A percentile compares a stretch with the other conserved stretches of the same genome.
Evolutionary conservation across 345 rosid species (phyloP).

Genomic region (Acer yangbiense): DNA sequence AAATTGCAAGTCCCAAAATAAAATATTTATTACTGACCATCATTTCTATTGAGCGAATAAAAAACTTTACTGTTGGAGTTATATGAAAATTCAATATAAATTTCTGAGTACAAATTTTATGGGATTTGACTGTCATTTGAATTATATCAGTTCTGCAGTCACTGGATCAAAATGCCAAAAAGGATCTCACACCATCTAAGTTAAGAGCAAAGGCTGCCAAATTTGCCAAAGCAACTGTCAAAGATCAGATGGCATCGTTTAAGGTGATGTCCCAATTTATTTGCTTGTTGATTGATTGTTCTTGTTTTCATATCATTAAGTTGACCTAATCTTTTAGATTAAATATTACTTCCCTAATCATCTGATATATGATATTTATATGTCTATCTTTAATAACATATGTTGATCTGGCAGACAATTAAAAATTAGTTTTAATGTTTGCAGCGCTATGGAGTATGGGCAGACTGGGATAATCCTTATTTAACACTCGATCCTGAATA

Average conservation of each 20-base stretch:
- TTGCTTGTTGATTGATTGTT: constrained; percentile 1
- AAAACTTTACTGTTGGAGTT: background rate
- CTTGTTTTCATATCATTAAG: background rate
- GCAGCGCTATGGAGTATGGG: constrained; percentile 98
- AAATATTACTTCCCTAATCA: background rate
- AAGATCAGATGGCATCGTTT: constrained; percentile 92
- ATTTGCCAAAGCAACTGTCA: constrained; percentile 90
- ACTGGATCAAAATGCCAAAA: constrained; percentile 77
- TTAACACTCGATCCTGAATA: constrained; percentile 92
- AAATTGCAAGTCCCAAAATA: background rate
- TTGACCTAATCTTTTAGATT: background rate
- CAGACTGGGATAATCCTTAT: constrained; percentile 86
- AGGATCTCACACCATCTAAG: constrained; percentile 81
- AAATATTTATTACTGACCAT: background rate
- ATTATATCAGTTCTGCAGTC: constrained; percentile 88
- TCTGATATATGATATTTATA: background rate
- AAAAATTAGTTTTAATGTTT: constrained; percentile 26
- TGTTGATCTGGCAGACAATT: background rate
- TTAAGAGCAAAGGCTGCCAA: constrained; percentile 93
- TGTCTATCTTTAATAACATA: background rate
- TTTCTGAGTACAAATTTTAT: constrained; percentile 12
- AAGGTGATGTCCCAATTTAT: constrained; percentile 51
- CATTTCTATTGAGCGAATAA: background rate
- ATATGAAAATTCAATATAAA: background rate
- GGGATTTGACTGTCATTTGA: constrained; percentile 39